Evolutionary conservation across 2,329 filamentous ascomycete species (phyloP).

Genomic region (Paramyrothecium roridum): DNA sequence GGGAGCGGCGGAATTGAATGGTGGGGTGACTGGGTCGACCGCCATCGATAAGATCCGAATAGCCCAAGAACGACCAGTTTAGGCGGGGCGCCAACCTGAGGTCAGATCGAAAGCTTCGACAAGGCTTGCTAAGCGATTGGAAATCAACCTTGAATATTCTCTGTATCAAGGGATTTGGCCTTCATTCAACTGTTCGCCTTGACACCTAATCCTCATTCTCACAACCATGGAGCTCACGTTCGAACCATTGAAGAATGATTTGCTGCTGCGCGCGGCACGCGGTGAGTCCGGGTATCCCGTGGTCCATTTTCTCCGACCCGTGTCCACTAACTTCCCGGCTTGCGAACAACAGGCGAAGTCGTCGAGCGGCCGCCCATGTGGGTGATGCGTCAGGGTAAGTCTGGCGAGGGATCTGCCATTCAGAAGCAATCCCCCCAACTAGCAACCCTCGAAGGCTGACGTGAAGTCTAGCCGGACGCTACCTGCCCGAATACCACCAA

Average conservation of each 20-base stretch:
- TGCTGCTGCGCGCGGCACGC: constrained; percentile 84
- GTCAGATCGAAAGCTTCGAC: neutral
- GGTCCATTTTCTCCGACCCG: neutral
- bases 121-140: neutral
- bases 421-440: constrained; percentile 4
- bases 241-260: constrained; percentile 84
- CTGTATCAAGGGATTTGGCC: too few relatives aligned
- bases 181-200: too few relatives aligned
- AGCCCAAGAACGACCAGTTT: neutral
- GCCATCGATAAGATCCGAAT: neutral
- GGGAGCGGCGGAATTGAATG: neutral
- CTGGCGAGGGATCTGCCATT: neutral
- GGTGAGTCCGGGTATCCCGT: constrained; percentile 50
- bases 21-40: neutral
- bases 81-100: neutral
- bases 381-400: constrained; percentile 96
- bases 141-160: too few relatives aligned
- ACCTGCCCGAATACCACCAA: constrained; percentile 96
- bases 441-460: neutral
- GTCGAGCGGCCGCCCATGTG: constrained; percentile 94
- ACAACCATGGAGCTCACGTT: constrained; percentile 67
- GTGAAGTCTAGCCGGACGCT: constrained; percentile 71
- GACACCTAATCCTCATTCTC: too few relatives aligned
- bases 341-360: constrained; percentile 64
- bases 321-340: neutral